Evolutionary conservation across 805 yeast genomes (phyloP).

Genomic region (Kodamaea kaohsiungensis): DNA sequence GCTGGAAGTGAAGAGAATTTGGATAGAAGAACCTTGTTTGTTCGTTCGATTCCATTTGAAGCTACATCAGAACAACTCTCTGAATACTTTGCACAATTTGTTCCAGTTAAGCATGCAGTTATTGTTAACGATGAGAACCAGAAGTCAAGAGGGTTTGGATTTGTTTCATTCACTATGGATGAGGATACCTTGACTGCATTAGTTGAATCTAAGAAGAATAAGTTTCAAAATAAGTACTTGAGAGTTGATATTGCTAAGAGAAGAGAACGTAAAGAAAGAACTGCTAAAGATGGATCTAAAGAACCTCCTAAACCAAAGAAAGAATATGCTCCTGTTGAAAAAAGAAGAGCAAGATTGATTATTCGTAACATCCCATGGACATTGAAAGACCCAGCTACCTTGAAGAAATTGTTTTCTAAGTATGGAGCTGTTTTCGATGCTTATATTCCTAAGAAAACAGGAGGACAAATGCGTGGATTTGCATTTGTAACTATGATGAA

Average conservation of each 20-base stretch:
- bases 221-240: constrained; percentile 64
- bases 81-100: constrained; percentile 85
- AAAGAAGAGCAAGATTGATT: constrained; percentile 83
- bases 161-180: constrained; percentile 82
- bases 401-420: constrained; percentile 67
- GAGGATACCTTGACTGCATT: constrained; percentile 84
- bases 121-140: constrained; percentile 78
- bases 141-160: constrained; percentile 91
- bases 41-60: constrained; percentile 77
- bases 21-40: constrained; percentile 72
- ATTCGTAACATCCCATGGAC: constrained; percentile 97
- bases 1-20: constrained; percentile 31
- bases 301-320: constrained; percentile 8
- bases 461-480: constrained; percentile 91
- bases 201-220: constrained; percentile 60
- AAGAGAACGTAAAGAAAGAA: constrained; percentile 65
- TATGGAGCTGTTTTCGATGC: constrained; percentile 90
- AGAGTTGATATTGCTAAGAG: constrained; percentile 88
- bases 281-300: constrained; percentile 4
- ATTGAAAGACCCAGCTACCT: constrained; percentile 70
- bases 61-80: constrained; percentile 82
- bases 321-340: constrained; percentile 49
- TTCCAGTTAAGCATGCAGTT: constrained; percentile 94
- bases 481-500: constrained; percentile 92
- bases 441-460: constrained; percentile 81